Evolutionary conservation across 176 grass and related monocot species (phyloP), one percentile per base, ranked within the genome.

Genomic region (Thalia dealbata): DNA sequence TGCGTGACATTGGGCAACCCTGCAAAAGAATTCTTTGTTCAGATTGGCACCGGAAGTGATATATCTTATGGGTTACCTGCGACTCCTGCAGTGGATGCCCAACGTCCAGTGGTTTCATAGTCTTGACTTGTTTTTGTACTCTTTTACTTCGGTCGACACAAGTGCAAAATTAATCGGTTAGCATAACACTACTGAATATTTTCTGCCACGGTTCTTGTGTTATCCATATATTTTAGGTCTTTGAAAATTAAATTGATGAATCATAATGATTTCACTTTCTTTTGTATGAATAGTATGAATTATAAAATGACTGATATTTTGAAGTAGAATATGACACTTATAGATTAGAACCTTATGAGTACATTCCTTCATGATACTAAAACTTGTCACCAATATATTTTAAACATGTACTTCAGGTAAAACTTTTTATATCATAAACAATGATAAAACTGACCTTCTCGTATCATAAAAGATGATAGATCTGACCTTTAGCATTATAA

Each of bases 21-120:
- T 10, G 64, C 85, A 10, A 96, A 84, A 60, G 89, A 92, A 79
- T 96, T 84, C 74, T 96, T 88, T 62, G 93, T 96, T 69, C 93
- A 96, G 74, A 96, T 96, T 78, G 93, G 92, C 72, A 96, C 93
- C 15, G 93, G 93, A 43, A 96, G 93, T 71, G 93, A 96, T n/a
- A n/a, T 64, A 86, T 96, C 61, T 84, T 96, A 64, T 96, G 93
- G 93, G 93, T 96, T 32, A 76, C 93, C 75, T 96, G 93, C 85
- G 92, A 42, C 73, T 44, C 82, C 43, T 96, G 93, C 58, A 32
- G 0, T 65, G 93, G 93, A n/a, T 96, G 93, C 70, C 93, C 93
- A 1, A 76, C 82, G 58, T 96, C 89, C 64, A 96, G 93, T 46
- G 93, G 87, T 81, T 96, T 7, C 24, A 58, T 14, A 13, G 24